Base-by-base conservation (phyloP, 2,329 filamentous ascomycete genomes). In the Venturia oleaginea region DNA sequence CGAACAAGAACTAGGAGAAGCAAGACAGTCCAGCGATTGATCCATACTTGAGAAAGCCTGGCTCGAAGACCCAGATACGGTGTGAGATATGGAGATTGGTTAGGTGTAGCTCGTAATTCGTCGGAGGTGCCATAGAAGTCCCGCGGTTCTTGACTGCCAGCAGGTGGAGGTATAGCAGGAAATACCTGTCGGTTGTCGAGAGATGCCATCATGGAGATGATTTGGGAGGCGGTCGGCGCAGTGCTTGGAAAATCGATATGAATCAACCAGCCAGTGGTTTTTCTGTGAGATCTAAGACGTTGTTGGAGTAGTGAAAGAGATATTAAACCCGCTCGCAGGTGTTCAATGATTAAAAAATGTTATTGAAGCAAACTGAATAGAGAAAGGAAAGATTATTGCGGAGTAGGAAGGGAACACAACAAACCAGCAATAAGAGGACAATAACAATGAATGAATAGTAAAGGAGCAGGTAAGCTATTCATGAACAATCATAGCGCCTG, bases 21-120 rank as follows among this genome's bases (percentile, higher is more conserved):
- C 59, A 99, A 83, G 66, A 97, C 82, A 46, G 94, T 97, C 94
- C 94, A 99, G 76, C 90, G 86, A 80, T 99, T 97, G 79, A 99
- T 87, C 92, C 93, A 97, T 76, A 95, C 84, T 80, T 99, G 94
- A 62, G 94, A 97, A 71, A 97, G 83, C 71, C 92, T 88, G 71
- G 93, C 88, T 72, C 87, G 86, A 72, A 97, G 86, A 71, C 92
- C 92, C 68, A 99, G 83, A 73, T 85, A 85, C 74, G 84, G 84
- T 75, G 85, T 92, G 68, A 99, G 83, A 72, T 85, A 85, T 74
- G 84, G 84, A 75, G 85, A 83, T 68, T 89, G 86, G 74, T 85
- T 82, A 72, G 81, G 76, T 74, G 78, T 73, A 76, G 82, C 80
- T 78, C 82, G 81, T 76, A 83, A 76, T 79, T 74, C 76, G 72